Evolutionary conservation across 805 yeast genomes (phyloP).

Genomic region (Cyberlindnera misumaiensis): DNA sequence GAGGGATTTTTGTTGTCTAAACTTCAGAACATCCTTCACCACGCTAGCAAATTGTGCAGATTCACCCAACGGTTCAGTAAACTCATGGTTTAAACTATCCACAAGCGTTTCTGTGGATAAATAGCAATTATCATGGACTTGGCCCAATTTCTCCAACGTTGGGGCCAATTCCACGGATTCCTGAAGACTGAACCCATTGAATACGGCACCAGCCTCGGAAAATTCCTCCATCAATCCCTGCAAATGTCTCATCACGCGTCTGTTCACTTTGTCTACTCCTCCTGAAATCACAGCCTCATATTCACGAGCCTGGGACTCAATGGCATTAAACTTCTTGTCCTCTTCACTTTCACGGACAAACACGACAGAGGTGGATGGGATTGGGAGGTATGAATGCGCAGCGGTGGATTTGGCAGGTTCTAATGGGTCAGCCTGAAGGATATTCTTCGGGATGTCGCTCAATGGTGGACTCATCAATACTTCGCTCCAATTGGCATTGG

Average conservation of each 20-base stretch:
- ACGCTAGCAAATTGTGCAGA: conserved; percentile 60
- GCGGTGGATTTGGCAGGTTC: conserved; percentile 50
- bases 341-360: conserved; percentile 24
- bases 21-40: conserved; percentile 47
- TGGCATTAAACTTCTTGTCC: conserved; percentile 33
- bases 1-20: conserved; percentile 42
- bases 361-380: conserved; percentile 37
- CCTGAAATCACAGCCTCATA: conserved; percentile 37
- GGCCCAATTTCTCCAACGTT: conserved; percentile 74
- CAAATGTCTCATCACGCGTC: conserved; percentile 41
- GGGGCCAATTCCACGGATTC: conserved; percentile 35
- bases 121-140: conserved; percentile 69
- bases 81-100: conserved; percentile 47
- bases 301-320: conserved; percentile 38
- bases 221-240: conserved; percentile 54
- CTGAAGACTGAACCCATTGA: conserved; percentile 52
- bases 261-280: conserved; percentile 52
- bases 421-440: conserved; percentile 53
- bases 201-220: conserved; percentile 66
- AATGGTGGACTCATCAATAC: conserved; percentile 55
- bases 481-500: conserved; percentile 87
- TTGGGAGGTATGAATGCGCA: conserved; percentile 57
- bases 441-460: conserved; percentile 43
- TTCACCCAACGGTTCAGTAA: conserved; percentile 64
- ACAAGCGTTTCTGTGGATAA: conserved; percentile 45